Conservation (phyloP, 2,329 filamentous ascomycete species). For the Rhytidhysteron rufulum region DNA sequence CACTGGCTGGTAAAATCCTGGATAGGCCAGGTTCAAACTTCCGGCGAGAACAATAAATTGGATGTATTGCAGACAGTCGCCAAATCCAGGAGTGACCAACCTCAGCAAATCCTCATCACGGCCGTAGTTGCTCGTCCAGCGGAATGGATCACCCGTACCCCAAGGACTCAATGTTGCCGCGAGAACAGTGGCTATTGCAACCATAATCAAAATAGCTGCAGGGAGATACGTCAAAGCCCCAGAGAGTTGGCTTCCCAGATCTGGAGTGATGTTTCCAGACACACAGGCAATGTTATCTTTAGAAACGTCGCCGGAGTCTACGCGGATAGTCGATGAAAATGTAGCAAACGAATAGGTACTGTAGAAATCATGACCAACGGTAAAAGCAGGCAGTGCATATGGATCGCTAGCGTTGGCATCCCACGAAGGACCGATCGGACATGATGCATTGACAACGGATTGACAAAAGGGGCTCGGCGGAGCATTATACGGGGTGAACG, state of each 20-base stretch:
- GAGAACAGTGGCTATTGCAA: slow-evolving; percentile 76
- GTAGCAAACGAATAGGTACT: slow-evolving; percentile 87
- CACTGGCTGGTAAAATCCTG: slow-evolving; percentile 90
- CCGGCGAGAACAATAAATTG: slow-evolving; percentile 89
- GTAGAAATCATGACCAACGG: slow-evolving; percentile 67
- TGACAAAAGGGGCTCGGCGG: slow-evolving; percentile 62
- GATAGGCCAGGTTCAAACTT: slow-evolving; percentile 81
- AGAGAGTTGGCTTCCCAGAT: slow-evolving; percentile 66
- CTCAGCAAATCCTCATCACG: slow-evolving; percentile 87
- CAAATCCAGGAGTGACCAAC: slow-evolving; percentile 91
- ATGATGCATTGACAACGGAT: slow-evolving; percentile 55
- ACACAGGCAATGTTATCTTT: slow-evolving; percentile 72
- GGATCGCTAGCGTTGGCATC: slow-evolving; percentile 51
- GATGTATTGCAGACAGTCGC: slow-evolving; percentile 94
- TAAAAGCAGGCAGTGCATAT: slow-evolving; percentile 65
- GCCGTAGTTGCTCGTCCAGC: slow-evolving; percentile 97
- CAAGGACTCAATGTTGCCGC: slow-evolving; percentile 89
- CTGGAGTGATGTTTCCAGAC: slow-evolving; percentile 77
- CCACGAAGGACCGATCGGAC: slow-evolving; percentile 75
- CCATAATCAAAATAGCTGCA: slow-evolving; percentile 70
- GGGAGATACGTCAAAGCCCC: slow-evolving; percentile 72
- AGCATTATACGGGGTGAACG: slow-evolving; percentile 65
- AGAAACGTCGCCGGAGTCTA: slow-evolving; percentile 68
- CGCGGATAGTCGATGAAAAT: slow-evolving; percentile 66
- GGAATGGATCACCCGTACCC: slow-evolving; percentile 85